Evolutionary conservation across 345 rosid species (phyloP).

Genomic region (Alliaria petiolata): DNA sequence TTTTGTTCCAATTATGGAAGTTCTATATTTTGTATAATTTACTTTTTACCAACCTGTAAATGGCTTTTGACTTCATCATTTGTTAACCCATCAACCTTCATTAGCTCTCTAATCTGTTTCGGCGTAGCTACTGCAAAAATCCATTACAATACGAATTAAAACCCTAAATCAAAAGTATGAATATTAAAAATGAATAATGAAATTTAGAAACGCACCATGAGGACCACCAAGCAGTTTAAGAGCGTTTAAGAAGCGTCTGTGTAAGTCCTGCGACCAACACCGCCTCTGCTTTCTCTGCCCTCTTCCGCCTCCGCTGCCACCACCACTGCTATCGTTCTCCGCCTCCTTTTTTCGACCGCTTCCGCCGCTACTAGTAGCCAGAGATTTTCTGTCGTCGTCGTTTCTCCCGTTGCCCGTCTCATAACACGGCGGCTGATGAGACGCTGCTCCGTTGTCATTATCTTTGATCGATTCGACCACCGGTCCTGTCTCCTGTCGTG

Average conservation of each 20-base stretch:
- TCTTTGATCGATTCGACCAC: constrained; percentile 48
- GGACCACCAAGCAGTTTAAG: constrained; percentile 96
- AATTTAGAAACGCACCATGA: constrained; percentile 45
- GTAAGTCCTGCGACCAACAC: constrained; percentile 94
- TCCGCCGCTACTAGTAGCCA: no score
- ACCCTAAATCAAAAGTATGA: constrained; percentile 5
- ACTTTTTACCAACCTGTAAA: constrained; percentile 98
- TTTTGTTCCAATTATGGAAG: background rate
- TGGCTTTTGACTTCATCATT: constrained; percentile 98
- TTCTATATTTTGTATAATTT: no score
- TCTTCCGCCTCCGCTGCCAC: background rate
- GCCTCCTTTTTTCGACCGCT: constrained; percentile 25
- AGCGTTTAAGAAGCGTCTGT: constrained; percentile 69
- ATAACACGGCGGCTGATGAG: constrained; percentile 43
- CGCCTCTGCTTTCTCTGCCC: constrained; percentile 69
- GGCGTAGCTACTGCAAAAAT: constrained; percentile 92
- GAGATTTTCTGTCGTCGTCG: no score
- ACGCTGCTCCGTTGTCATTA: constrained; percentile 27
- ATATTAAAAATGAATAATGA: background rate
- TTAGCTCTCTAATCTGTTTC: constrained; percentile 82
- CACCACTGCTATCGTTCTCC: constrained; percentile 41
- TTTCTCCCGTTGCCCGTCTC: constrained; percentile 44
- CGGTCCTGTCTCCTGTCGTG: constrained; percentile 44
- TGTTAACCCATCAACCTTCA: constrained; percentile 88
- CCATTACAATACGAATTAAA: no score